These are phyloP conservation scores for Podospora sp. DNA, from an alignment of 495 filamentous ascomycete genomes.

Conservation along the genomic window DNA sequence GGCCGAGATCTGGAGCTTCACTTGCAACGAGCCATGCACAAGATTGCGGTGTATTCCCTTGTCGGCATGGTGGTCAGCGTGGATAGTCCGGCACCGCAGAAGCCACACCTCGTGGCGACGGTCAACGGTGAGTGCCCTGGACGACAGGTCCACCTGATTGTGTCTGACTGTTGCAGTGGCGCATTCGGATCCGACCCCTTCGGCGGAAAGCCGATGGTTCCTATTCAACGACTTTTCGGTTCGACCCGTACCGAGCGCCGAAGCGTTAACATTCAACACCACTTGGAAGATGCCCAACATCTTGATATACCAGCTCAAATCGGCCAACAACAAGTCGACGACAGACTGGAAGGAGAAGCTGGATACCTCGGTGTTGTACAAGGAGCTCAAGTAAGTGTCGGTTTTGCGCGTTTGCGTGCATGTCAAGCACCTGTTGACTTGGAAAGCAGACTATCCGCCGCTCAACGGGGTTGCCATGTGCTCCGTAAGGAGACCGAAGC, in stretches of 20 bases:
- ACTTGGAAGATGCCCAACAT: conserved; percentile 91
- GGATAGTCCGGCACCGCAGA: conserved; percentile 77
- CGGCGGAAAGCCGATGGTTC: conserved; percentile 73
- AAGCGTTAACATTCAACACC: conserved; percentile 84
- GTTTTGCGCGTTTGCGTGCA: too few species aligned
- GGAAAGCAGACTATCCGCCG: conserved; percentile 19
- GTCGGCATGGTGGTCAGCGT: conserved; percentile 91
- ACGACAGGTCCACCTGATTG: background rate
- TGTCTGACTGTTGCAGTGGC: conserved; percentile 55
- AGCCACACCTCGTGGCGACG: conserved; percentile 87
- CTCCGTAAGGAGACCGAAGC: conserved; percentile 65
- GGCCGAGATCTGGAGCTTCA: conserved; percentile 79
- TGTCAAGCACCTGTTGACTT: too few species aligned
- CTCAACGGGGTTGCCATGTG: conserved; percentile 55
- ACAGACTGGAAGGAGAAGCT: conserved; percentile 81
- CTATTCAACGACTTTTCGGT: conserved; percentile 98
- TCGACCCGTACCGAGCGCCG: conserved; percentile 69
- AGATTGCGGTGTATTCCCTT: conserved; percentile 83
- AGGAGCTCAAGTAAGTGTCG: conserved; percentile 59
- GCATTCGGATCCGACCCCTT: conserved; percentile 60
- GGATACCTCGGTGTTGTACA: conserved; percentile 81
- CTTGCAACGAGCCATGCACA: conserved; percentile 61
- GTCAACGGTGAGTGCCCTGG: conserved; percentile 66
- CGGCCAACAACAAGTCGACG: conserved; percentile 73
- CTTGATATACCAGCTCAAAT: conserved; percentile 78